phyloP scores from a whole-genome alignment of 2,329 filamentous ascomycete genomes.

The Exophiala spinifera region DNA sequence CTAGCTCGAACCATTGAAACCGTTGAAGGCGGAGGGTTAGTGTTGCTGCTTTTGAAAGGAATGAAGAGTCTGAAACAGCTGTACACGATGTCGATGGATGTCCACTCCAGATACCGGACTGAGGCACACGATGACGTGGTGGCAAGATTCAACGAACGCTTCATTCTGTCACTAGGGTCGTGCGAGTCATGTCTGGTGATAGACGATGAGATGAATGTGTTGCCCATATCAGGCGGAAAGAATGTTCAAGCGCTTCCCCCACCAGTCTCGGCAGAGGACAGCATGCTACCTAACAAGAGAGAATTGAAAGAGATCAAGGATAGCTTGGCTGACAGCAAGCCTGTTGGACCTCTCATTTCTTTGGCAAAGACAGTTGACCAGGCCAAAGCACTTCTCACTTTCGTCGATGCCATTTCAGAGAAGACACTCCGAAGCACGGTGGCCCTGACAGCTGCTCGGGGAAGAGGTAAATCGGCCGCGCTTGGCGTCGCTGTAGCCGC shows the following conservation, averaged over 20 bases:
- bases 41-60: conserved; percentile 85
- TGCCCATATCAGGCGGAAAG: conserved; percentile 95
- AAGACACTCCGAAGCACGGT: conserved; percentile 95
- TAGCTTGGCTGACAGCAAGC: conserved; percentile 76
- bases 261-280: conserved; percentile 68
- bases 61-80: conserved; percentile 97
- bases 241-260: conserved; percentile 79
- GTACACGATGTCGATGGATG: conserved; percentile 95
- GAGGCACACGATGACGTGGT: conserved; percentile 95
- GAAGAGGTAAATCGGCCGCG: conserved; percentile 93
- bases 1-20: conserved; percentile 94
- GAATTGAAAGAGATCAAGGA: conserved; percentile 88
- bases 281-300: conserved; percentile 64
- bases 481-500: conserved; percentile 92
- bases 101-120: conserved; percentile 92
- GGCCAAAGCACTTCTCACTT: conserved; percentile 92
- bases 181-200: conserved; percentile 94
- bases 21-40: conserved; percentile 90
- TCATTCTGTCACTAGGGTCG: conserved; percentile 90
- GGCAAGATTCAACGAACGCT: conserved; percentile 95
- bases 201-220: conserved; percentile 94
- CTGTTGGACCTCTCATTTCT: conserved; percentile 77
- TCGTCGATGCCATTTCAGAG: conserved; percentile 92
- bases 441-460: conserved; percentile 86
- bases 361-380: conserved; percentile 91